Percentiles rank a stretch among this genome's conserved stretches.
Conservation (phyloP, 805 yeast genomes). For the Candida nitratophila region DNA sequence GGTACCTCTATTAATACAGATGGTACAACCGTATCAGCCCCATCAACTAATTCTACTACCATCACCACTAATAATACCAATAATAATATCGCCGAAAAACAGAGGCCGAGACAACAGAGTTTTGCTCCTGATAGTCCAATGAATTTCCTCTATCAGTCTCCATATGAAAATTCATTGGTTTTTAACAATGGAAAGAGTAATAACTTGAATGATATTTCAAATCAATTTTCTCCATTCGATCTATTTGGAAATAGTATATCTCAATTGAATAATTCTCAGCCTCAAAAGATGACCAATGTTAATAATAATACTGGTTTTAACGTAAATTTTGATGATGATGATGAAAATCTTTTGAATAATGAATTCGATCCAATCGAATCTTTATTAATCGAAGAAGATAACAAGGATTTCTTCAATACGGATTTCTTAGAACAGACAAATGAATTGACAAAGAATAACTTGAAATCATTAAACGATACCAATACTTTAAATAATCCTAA, state of each 20-base stretch:
- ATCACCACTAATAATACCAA: constrained; percentile 10
- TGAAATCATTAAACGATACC: constrained; percentile 11
- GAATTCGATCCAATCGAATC: neutral
- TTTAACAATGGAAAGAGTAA: constrained; percentile 22
- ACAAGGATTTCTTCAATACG: neutral
- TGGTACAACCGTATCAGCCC: neutral
- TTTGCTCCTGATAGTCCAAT: neutral
- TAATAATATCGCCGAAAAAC: too few species aligned
- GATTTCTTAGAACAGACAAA: neutral
- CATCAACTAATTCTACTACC: constrained; percentile 4
- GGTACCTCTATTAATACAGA: neutral
- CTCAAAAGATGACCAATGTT: neutral
- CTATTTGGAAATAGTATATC: neutral
- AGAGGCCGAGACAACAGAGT: neutral
- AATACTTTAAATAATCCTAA: constrained; percentile 13
- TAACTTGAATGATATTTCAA: neutral
- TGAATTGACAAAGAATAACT: constrained; percentile 14
- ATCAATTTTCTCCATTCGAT: neutral
- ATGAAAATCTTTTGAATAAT: constrained; percentile 2
- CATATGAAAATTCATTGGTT: constrained; percentile 50
- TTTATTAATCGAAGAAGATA: neutral
- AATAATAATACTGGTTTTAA: neutral
- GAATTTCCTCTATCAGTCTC: constrained; percentile 7
- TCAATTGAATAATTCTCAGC: neutral
- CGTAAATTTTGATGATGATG: neutral